Conservation (phyloP, 1,139 yeast species). For the Debaryomycetaceae sp. region DNA sequence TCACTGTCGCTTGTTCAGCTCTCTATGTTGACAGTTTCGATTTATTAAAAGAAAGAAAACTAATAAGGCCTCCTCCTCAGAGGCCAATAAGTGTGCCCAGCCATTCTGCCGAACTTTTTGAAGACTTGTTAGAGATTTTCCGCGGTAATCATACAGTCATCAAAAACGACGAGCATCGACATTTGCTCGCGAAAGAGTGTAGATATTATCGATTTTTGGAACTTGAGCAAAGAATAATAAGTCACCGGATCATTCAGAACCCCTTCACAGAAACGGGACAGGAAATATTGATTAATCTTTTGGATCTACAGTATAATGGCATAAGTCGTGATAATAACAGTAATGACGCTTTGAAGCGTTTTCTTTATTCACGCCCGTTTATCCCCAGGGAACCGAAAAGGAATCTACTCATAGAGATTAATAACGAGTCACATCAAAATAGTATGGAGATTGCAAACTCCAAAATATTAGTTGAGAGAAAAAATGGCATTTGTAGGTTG, state of each 20-base stretch:
- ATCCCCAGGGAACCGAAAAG: conserved; percentile 39
- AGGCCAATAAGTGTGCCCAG: conserved; percentile 51
- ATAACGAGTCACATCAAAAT: conserved; percentile 16
- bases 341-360: conserved; percentile 16
- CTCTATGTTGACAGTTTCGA: conserved; percentile 45
- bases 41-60: conserved; percentile 33
- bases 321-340: conserved; percentile 24
- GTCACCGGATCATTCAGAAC: conserved; percentile 47
- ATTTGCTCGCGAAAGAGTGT: conserved; percentile 62
- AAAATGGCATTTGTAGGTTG: conserved; percentile 22
- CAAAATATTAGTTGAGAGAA: conserved; percentile 29
- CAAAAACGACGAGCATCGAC: conserved; percentile 52
- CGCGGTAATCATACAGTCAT: conserved; percentile 53
- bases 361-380: conserved; percentile 58
- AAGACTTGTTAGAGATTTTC: conserved; percentile 54
- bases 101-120: conserved; percentile 57
- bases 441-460: conserved; percentile 20
- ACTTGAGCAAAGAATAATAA: conserved; percentile 68
- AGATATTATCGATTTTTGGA: conserved; percentile 72
- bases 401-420: conserved; percentile 55
- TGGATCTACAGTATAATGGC: conserved; percentile 47
- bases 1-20: conserved; percentile 58
- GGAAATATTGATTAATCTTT: conserved; percentile 55
- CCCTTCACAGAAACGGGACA: conserved; percentile 44
- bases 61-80: conserved; percentile 77